These are phyloP conservation scores for Populus hybrid DNA, from an alignment of 441 rosid species.

Conservation along the genomic window DNA sequence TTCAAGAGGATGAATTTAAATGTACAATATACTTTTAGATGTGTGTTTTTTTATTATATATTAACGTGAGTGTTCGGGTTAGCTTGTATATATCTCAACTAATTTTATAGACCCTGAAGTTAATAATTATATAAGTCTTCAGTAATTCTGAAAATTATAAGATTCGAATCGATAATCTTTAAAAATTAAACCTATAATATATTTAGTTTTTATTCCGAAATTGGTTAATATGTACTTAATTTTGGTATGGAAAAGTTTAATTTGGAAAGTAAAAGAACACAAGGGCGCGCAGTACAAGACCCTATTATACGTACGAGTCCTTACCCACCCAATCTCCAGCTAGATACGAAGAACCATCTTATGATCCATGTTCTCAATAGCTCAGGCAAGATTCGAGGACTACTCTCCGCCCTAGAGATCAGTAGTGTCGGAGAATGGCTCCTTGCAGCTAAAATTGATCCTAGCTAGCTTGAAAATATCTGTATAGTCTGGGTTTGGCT, in stretches of 20 bases:
- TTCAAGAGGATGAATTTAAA: not conserved
- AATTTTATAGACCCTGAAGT: no score
- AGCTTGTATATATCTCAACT: no score
- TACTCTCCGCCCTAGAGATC: not conserved
- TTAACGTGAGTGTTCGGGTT: no score
- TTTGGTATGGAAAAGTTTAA: not conserved
- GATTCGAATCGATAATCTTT: rapidly evolving
- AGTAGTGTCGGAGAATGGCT: not conserved
- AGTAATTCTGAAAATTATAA: rapidly evolving
- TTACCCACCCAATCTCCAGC: not conserved
- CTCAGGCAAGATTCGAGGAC: not conserved
- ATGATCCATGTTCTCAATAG: not conserved
- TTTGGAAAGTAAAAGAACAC: not conserved
- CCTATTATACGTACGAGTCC: not conserved
- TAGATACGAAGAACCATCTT: not conserved
- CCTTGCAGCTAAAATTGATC: not conserved
- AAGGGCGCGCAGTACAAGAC: not conserved
- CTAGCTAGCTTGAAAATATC: not conserved
- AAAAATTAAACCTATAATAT: no score
- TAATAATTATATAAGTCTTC: no score
- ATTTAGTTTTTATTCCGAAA: no score
- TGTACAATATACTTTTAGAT: no score
- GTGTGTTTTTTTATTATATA: no score
- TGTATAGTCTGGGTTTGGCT: not conserved
- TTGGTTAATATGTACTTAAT: no score